These are phyloP conservation scores for Imleria badia DNA, from an alignment of 768 basidiomycete genomes.

Conservation along the genomic window DNA sequence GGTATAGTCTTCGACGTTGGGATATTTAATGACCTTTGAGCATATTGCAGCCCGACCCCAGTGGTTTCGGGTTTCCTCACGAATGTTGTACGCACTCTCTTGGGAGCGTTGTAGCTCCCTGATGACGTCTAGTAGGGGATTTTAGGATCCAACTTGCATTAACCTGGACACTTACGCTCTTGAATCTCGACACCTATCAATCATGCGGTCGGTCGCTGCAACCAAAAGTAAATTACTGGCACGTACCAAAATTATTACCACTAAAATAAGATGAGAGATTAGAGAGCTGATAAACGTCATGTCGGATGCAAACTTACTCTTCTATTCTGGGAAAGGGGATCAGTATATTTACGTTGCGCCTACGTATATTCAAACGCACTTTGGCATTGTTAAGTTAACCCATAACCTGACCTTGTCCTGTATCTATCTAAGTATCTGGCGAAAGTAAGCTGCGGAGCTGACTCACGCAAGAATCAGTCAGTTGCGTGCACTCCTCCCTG, in stretches of 20 bases:
- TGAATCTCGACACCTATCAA: conserved; percentile 71
- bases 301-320: conserved; percentile 45
- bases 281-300: conserved; percentile 1
- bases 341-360: conserved; percentile 4
- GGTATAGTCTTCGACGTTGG: conserved; percentile 71
- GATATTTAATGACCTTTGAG: conserved; percentile 79
- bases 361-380: conserved; percentile 42
- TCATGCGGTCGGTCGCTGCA: conserved; percentile 1
- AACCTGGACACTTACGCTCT: conserved; percentile 51
- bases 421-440: not conserved
- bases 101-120: conserved; percentile 76
- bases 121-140: conserved; percentile 55
- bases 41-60: conserved; percentile 72
- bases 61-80: conserved; percentile 60
- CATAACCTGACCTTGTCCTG: conserved; percentile 81
- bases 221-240: not conserved
- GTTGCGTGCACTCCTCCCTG: conserved; percentile 63
- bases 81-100: conserved; percentile 73
- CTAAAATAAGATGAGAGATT: conserved; percentile 33
- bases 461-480: conserved; percentile 57
- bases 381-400: conserved; percentile 79
- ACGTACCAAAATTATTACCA: conserved; percentile 75
- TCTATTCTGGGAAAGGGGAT: conserved; percentile 51
- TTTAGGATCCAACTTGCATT: not conserved
- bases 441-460: not conserved